Percentiles rank a stretch among this genome's conserved stretches.
Evolutionary conservation across 345 rosid species (phyloP).

Genomic region (Eucalyptus lansdowneana): DNA sequence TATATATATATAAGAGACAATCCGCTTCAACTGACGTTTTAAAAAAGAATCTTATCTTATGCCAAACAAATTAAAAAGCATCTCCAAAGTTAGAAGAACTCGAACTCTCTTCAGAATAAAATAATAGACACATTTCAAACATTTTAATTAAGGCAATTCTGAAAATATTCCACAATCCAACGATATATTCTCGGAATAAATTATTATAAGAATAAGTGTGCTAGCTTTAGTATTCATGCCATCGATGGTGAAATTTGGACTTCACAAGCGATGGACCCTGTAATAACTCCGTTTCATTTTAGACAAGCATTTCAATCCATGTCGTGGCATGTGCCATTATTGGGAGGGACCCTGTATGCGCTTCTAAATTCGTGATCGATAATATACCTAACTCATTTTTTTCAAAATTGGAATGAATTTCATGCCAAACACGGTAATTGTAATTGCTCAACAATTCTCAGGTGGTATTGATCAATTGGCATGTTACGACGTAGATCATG

Average conservation of each 20-base stretch:
- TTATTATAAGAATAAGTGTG: background rate
- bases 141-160: background rate
- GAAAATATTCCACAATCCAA: background rate
- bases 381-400: background rate
- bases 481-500: background rate
- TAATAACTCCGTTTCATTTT: background rate
- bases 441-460: background rate
- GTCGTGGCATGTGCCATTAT: background rate
- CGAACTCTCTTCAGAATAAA: background rate
- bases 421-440: background rate
- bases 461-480: background rate
- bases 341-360: rapidly evolving
- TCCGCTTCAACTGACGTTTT: rapidly evolving
- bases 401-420: background rate
- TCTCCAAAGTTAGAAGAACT: background rate
- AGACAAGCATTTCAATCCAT: background rate
- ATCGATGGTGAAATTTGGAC: background rate
- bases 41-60: no score
- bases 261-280: background rate
- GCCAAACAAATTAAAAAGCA: background rate
- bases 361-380: background rate
- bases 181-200: rapidly evolving
- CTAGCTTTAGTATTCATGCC: background rate
- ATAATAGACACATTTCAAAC: background rate
- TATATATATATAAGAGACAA: no score